Evolutionary conservation across 164 flowering plant genomes (phyloP), one percentile per base, ranked within the genome.

Genomic region (Saururus chinensis): DNA sequence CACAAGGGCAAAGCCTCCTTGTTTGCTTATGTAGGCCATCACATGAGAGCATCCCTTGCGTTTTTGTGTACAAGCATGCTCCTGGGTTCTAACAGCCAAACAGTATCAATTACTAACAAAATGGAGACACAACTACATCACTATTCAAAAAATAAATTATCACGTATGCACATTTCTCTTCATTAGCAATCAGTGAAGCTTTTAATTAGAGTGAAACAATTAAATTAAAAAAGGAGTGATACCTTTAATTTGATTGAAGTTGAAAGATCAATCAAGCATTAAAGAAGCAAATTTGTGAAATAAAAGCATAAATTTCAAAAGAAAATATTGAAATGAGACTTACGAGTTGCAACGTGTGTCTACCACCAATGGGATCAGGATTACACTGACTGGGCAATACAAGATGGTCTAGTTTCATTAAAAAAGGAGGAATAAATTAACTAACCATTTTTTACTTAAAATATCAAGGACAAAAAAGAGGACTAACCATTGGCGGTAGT

Each of bases 1-100:
- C 95, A 75, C 98, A 87, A 16, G 96, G 96, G 70, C 98, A 92
- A 57, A 89, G 89, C 76, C 98, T 79, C 80, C 78, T 84, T 10
- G 98, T 92, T 72, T 84, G 83, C 67, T 70, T 80, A 77, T 92
- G 96, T 42, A 83, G 81, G 62, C 96, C 96, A 66, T 87, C 91
- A 71, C 98, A 92, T 58, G 93, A 85, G 57, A 87, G 84, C 70
- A 80, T 60, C n/a, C 82, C 68, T 57, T 74, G 82, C 45, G 75
- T 73, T 60, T 68, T 72, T 25, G 89, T 81, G 68, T 81, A 89
- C 66, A 92, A 80, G 81, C 98, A 92, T 30, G 96, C 88, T 64
- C 92, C 92, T 19, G 96, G 98, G 70, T 87, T 85, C 98, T 87
- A 86, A 66, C 4, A 19, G 17, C 26, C 26, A 24, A 55, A 22